Evolutionary conservation across 2,329 filamentous ascomycete genomes (phyloP), one percentile per base, ranked within the genome.

Genomic region (Aotearoamyces nothofagi): DNA sequence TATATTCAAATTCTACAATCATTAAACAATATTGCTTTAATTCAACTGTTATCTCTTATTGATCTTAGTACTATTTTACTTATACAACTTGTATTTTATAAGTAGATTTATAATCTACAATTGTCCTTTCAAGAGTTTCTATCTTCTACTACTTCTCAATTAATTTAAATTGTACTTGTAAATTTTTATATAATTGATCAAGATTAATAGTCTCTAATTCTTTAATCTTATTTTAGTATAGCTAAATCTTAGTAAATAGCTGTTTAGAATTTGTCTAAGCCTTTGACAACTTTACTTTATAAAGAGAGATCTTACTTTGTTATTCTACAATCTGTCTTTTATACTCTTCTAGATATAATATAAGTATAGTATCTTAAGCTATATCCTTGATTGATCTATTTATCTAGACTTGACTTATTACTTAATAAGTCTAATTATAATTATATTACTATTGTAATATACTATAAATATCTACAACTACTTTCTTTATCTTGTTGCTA

Each of bases 341-440:
- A 32, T 11, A 32, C 27, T 35, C 27, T 32, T 35, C 29, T 32
- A 35, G 17, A 17, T 23, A 23, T 15, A 22, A 32, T 35, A 15
- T 35, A 16, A 35, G 17, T 30, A 15, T 24, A 23, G 26, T 15
- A 30, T 33, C 22, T 35, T 35, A 22, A 35, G 26, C 26, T 32
- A 17, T 15, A 29, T 35, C 33, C 29, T 22, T 35, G 28, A 32
- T 26, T 20, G 15, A 32, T 26, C 10, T 32, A 12, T 22, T 32
- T 23, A 23, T 35, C 22, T 32, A 12, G 26, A 23, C 25, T 34
- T 32, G 23, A 34, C 29, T 34, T 25, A 22, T 25, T 22, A n/a
- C 19, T 20, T 20, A n/a, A 20, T 20, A n/a, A 20, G 19, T 20
- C 19, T 20, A n/a, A n/a, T 20, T n/a, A 20, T 20, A 20, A n/a